These are phyloP conservation scores for Leishmania gerbilli DNA, from an alignment of 208 protist genomes.

Conservation along the genomic window DNA sequence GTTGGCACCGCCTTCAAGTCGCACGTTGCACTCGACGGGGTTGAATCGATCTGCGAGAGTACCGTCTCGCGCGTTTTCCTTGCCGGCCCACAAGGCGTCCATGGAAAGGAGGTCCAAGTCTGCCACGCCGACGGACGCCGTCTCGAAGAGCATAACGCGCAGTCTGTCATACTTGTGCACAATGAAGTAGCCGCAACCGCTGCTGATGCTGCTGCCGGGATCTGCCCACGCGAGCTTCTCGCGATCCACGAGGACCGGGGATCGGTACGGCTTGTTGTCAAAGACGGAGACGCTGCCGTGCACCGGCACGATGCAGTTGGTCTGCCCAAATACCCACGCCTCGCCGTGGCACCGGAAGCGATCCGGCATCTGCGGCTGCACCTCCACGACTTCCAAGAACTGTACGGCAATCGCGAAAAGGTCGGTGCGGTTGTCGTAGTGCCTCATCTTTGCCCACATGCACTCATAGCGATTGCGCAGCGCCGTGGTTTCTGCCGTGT, in stretches of 20 bases:
- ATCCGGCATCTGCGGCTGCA: slow-evolving; percentile 64
- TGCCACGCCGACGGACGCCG: slow-evolving; percentile 57
- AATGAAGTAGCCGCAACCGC: slow-evolving; percentile 44
- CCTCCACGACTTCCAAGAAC: slow-evolving; percentile 59
- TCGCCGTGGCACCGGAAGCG: slow-evolving; percentile 75
- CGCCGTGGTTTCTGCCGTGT: slow-evolving; percentile 5
- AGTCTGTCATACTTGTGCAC: slow-evolving; percentile 77
- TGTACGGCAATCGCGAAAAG: slow-evolving; percentile 57
- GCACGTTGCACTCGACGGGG: slow-evolving; percentile 32
- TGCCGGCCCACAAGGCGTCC: slow-evolving; percentile 38
- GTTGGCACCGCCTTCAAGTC: slow-evolving; percentile 20
- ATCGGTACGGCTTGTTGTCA: slow-evolving; percentile 52
- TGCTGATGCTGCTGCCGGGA: neutral
- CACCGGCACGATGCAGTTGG: slow-evolving; percentile 21
- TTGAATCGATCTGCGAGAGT: slow-evolving; percentile 34
- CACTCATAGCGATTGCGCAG: slow-evolving; percentile 28
- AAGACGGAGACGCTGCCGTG: slow-evolving; percentile 27
- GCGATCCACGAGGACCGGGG: slow-evolving; percentile 52
- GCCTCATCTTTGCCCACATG: slow-evolving; percentile 38
- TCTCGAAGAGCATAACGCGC: slow-evolving; percentile 71
- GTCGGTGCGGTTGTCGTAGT: slow-evolving; percentile 31
- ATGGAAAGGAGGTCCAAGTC: slow-evolving; percentile 69
- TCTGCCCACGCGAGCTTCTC: slow-evolving; percentile 53
- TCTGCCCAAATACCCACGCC: slow-evolving; percentile 62
- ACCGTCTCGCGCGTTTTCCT: slow-evolving; percentile 8